Percentiles rank a stretch among this genome's conserved stretches.
Evolutionary conservation across 345 rosid genomes (phyloP).

Genomic region (Lepidium aucheri): DNA sequence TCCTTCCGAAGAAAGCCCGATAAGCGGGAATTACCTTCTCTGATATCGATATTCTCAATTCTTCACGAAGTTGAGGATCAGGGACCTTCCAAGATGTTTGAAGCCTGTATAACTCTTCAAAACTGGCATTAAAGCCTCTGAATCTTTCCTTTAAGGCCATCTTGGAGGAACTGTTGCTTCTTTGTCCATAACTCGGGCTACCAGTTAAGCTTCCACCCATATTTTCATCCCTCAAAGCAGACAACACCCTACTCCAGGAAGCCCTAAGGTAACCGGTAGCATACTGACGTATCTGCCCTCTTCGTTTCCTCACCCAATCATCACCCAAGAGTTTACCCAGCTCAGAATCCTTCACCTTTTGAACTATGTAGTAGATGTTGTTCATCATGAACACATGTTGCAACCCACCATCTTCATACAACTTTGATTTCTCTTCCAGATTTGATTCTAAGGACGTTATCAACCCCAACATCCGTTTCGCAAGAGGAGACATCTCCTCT

Average conservation of each 20-base stretch:
- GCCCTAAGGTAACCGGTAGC: slow-evolving; percentile 93
- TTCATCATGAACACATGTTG: slow-evolving; percentile 79
- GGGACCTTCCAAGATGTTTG: slow-evolving; percentile 97
- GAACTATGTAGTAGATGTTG: slow-evolving; percentile 78
- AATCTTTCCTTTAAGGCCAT: slow-evolving; percentile 78
- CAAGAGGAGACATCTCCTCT: slow-evolving; percentile 47
- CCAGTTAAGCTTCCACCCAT: slow-evolving; percentile 60
- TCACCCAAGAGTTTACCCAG: slow-evolving; percentile 78
- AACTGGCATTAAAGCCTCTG: slow-evolving; percentile 77
- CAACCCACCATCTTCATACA: slow-evolving; percentile 74
- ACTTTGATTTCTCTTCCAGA: slow-evolving; percentile 77
- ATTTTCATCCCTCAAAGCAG: slow-evolving; percentile 79
- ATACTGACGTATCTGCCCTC: slow-evolving; percentile 71
- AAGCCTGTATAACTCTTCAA: slow-evolving; percentile 78
- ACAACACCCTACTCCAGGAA: slow-evolving; percentile 70
- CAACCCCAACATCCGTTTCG: slow-evolving; percentile 48
- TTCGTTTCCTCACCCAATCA: slow-evolving; percentile 82
- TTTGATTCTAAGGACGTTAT: slow-evolving; percentile 62
- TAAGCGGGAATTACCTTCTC: slow-evolving; percentile 87
- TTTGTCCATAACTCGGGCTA: slow-evolving; percentile 46
- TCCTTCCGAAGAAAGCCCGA: slow-evolving; percentile 83
- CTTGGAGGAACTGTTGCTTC: slow-evolving; percentile 47
- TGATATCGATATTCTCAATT: slow-evolving; percentile 82
- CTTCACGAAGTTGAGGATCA: slow-evolving; percentile 92
- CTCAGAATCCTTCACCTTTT: slow-evolving; percentile 88